Evolutionary conservation across 768 basidiomycete species (phyloP).

Genomic region (Collybia sp.): DNA sequence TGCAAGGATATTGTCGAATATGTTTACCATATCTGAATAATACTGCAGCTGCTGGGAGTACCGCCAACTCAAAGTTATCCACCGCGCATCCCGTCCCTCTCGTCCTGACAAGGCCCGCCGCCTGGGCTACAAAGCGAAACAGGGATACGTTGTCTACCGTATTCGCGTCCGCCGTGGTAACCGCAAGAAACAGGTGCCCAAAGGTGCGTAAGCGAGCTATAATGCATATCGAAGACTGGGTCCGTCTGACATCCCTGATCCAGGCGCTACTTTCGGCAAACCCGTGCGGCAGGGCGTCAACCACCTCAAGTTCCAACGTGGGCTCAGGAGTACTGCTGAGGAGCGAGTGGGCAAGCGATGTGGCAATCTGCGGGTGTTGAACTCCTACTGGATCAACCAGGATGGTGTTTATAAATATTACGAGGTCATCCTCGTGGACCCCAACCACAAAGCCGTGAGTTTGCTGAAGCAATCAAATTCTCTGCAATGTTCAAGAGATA

Average conservation of each 20-base stretch:
- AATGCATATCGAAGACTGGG: too few species aligned
- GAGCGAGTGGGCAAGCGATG: slow-evolving; percentile 97
- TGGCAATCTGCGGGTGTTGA: slow-evolving; percentile 93
- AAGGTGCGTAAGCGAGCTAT: slow-evolving; percentile 53
- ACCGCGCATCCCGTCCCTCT: slow-evolving; percentile 96
- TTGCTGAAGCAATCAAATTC: neutral
- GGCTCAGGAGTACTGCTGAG: slow-evolving; percentile 90
- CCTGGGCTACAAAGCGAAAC: slow-evolving; percentile 99
- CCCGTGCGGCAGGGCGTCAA: slow-evolving; percentile 99
- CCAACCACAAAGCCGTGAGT: slow-evolving; percentile 82
- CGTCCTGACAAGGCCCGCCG: slow-evolving; percentile 99
- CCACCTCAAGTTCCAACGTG: slow-evolving; percentile 96
- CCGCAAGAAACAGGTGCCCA: slow-evolving; percentile 97
- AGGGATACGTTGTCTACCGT: slow-evolving; percentile 98
- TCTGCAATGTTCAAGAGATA: slow-evolving; percentile 8
- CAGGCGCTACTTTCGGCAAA: slow-evolving; percentile 97
- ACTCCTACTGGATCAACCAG: slow-evolving; percentile 99
- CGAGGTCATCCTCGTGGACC: slow-evolving; percentile 98
- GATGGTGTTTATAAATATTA: slow-evolving; percentile 99
- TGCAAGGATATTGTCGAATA: slow-evolving; percentile 16
- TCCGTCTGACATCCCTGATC: neutral
- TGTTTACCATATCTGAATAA: slow-evolving; percentile 1
- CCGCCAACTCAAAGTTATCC: slow-evolving; percentile 96
- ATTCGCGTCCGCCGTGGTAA: slow-evolving; percentile 96
- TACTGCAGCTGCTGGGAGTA: slow-evolving; percentile 89